These are phyloP conservation scores for Pueraria montana DNA, from an alignment of 306 rosid species.

Conservation along the genomic window DNA sequence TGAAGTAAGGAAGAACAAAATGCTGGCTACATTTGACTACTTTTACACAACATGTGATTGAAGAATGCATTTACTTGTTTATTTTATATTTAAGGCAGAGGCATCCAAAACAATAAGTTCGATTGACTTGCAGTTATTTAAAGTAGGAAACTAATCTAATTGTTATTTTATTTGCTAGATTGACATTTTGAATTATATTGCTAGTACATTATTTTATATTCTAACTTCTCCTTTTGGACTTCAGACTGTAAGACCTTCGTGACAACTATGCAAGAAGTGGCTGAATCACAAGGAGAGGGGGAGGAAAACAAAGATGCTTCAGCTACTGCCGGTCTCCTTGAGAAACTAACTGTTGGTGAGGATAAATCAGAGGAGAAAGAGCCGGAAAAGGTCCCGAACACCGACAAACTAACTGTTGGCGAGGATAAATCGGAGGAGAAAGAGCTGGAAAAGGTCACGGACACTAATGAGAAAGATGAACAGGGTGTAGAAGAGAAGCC, in stretches of 20 bases:
- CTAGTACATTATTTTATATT: not conserved
- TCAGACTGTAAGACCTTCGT: conserved; percentile 2
- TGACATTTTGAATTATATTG: not conserved
- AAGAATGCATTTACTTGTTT: not conserved
- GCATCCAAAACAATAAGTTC: not conserved
- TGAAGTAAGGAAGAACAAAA: not conserved
- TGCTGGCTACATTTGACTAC: not conserved
- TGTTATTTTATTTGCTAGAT: not conserved
- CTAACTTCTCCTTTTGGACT: not conserved
- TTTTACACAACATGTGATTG: not conserved
- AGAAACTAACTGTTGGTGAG: conserved; percentile 9
- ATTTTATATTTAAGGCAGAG: not conserved
- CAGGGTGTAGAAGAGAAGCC: not conserved
- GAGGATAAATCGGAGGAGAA: not conserved
- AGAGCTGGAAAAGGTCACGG: not conserved
- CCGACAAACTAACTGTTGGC: not conserved
- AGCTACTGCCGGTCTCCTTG: not conserved
- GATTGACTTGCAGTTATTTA: not conserved
- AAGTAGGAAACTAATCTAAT: not conserved
- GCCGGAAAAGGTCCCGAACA: not conserved
- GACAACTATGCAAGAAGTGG: conserved; percentile 24
- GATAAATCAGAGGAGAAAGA: not conserved
- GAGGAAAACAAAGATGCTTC: conserved; percentile 31
- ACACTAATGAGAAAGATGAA: not conserved
- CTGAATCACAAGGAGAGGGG: not conserved